Conservation (phyloP, 768 basidiomycete species). For the Naematelia encephala region DNA sequence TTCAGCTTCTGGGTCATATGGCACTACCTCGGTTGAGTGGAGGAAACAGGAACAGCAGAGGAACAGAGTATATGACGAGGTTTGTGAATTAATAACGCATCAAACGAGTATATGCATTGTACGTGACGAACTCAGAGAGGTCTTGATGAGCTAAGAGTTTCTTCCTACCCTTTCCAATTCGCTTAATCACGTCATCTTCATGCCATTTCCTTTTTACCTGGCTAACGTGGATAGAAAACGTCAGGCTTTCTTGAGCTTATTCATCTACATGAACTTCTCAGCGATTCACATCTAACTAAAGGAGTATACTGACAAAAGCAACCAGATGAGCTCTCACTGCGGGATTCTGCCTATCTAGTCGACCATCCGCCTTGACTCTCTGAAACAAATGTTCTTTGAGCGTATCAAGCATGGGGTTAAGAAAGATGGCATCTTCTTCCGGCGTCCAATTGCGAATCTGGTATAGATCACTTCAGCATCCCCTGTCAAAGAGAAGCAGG, state of each 20-base stretch:
- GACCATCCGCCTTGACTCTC: slow-evolving; percentile 24
- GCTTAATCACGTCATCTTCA: neutral
- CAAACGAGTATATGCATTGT: no score
- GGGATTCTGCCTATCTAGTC: slow-evolving; percentile 22
- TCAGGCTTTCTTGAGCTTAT: slow-evolving; percentile 18
- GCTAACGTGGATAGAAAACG: neutral
- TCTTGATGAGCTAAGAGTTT: no score
- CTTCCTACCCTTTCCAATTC: no score
- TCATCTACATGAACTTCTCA: no score
- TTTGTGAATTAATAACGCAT: no score
- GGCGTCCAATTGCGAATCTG: slow-evolving; percentile 18
- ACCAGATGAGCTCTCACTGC: slow-evolving; percentile 24
- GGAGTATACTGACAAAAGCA: slow-evolving; percentile 25
- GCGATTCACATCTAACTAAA: no score
- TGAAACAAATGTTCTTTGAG: slow-evolving; percentile 14
- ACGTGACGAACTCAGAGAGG: no score
- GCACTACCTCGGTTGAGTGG: slow-evolving; percentile 69
- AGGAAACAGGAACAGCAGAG: no score
- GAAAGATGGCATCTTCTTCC: slow-evolving; percentile 31
- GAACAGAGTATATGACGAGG: no score
- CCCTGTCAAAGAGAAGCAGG: no score
- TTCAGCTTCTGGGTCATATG: slow-evolving; percentile 91
- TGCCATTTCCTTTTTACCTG: neutral
- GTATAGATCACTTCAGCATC: neutral
- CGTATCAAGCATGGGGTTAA: slow-evolving; percentile 19